Evolutionary conservation across 768 basidiomycete species (phyloP), one percentile per base, ranked within the genome.

Genomic region (Peribolospora kevripleyi): DNA sequence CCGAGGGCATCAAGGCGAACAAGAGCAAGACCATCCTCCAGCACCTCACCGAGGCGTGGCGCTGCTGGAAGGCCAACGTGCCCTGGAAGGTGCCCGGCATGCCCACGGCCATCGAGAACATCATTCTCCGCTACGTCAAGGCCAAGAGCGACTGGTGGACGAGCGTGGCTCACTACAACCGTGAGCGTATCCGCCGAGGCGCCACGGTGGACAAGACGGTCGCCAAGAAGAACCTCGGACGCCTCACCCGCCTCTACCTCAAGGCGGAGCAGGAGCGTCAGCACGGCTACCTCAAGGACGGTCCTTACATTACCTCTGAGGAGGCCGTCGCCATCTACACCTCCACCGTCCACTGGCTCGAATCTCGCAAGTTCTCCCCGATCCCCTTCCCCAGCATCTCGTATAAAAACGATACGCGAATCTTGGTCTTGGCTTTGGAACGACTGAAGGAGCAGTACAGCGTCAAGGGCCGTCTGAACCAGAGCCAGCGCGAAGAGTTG

Each of bases 11-110:
- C 73, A 90, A 90, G 70, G 87, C 90, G 69, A 98, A 97, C 71
- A 97, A 98, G 73, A 80, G 88, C n/a, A 98, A 98, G 74, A 97
- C 93, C 8, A 97, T 98, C 60, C 65, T 98, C 65, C 93, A 98
- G 67, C 93, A 97, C 67, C 70, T 97, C 61, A 93, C 90, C 3
- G 93, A 97, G 66, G 93, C 91, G 7, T 97, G 93, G 93, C 75
- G 91, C 62, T 57, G 7, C 58, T 66, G 68, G 70, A 71, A 70
- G 63, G 70, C 70, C 48, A 72, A 71, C 77, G 81, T 98, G 63
- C 93, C 93, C 25, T 98, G 93, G 93, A 97, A 97, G 69, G 93
- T 97, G 2, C 93, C 90, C 7, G 93, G 93, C 45, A 97, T 97
- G 93, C 88, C 88, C 0, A 95, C 93, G 0, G 87, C 93, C 8